These are phyloP conservation scores for Pelagomonas calceolata DNA, from an alignment of 108 stramenopile species.

Conservation along the genomic window DNA sequence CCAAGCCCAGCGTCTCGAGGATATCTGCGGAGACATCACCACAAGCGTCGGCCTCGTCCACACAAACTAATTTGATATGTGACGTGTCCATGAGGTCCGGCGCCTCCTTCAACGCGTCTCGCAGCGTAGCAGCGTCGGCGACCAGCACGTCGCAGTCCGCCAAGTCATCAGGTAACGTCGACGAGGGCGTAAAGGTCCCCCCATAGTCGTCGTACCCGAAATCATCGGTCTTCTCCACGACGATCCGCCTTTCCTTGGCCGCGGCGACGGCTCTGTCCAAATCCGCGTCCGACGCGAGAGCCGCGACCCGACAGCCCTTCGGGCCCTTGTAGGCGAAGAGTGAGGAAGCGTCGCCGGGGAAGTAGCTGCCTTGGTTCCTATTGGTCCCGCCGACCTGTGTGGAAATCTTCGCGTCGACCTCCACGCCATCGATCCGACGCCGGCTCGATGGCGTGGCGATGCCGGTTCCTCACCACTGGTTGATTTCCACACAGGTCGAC, in stretches of 20 bases:
- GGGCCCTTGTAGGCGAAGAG: not conserved
- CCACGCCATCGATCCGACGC: no score
- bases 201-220: no score
- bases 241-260: not conserved
- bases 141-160: not conserved
- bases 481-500: no score
- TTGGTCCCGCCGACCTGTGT: not conserved
- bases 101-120: not conserved
- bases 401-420: no score
- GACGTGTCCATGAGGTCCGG: not conserved
- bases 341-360: not conserved
- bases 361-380: not conserved
- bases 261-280: not conserved
- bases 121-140: not conserved
- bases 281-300: not conserved
- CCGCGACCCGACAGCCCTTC: not conserved
- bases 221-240: no score
- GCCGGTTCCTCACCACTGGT: no score
- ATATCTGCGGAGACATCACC: no score
- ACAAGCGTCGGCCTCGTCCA: no score
- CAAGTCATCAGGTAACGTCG: not conserved
- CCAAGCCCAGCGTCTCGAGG: no score
- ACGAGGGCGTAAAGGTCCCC: no score
- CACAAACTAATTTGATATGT: not conserved
- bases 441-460: no score